phyloP scores from a whole-genome alignment of 768 basidiomycete species.

The Boletus rufocinnamomeus region DNA sequence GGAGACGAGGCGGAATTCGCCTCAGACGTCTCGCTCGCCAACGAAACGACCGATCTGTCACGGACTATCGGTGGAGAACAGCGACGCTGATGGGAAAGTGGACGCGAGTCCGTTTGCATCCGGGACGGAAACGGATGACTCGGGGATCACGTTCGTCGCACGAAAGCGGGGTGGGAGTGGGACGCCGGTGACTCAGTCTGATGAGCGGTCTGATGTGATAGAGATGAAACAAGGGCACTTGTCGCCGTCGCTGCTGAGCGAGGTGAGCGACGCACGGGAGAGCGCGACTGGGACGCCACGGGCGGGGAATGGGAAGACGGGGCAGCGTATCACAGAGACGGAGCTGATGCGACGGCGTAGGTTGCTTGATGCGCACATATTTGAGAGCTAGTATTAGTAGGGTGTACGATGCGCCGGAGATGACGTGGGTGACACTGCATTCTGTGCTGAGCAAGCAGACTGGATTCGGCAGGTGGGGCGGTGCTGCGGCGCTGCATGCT shows the following conservation, averaged over 20 bases:
- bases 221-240: conserved; percentile 22
- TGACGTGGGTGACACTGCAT: conserved; percentile 23
- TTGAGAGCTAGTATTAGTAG: conserved; percentile 25
- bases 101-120: conserved; percentile 39
- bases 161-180: conserved; percentile 45
- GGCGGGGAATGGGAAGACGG: conserved; percentile 44
- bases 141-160: conserved; percentile 70
- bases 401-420: background rate
- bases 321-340: conserved; percentile 73
- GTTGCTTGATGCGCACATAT: conserved; percentile 73
- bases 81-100: conserved; percentile 12
- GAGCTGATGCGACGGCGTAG: conserved; percentile 80
- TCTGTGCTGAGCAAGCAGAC: conserved; percentile 20
- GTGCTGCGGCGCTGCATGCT: conserved; percentile 39
- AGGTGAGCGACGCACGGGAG: conserved; percentile 22
- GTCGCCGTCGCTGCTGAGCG: conserved; percentile 12
- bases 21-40: conserved; percentile 24
- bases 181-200: conserved; percentile 25
- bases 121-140: conserved; percentile 70
- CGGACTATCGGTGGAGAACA: background rate
- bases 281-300: conserved; percentile 32
- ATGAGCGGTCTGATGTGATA: conserved; percentile 19
- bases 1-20: conserved; percentile 25
- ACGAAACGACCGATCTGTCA: conserved; percentile 20
- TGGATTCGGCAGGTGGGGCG: conserved; percentile 26